Conservation (phyloP, 768 basidiomycete species). For the Boletus sp. region DNA sequence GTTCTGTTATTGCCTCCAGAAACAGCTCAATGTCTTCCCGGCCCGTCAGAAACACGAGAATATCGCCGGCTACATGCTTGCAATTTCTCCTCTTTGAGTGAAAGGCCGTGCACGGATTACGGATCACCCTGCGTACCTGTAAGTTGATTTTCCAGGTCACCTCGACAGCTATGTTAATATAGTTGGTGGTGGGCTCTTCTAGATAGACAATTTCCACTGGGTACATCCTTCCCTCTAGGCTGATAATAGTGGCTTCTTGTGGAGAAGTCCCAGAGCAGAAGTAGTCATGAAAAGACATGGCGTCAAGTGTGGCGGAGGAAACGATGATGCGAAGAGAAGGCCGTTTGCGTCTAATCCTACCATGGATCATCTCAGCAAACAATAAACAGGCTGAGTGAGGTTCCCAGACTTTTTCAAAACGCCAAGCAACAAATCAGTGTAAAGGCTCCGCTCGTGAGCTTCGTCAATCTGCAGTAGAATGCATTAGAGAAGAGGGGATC, state of each 20-base stretch:
- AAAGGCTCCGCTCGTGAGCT: conserved; percentile 94
- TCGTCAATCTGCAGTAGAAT: conserved; percentile 74
- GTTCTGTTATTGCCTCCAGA: conserved; percentile 74
- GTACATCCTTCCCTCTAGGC: conserved; percentile 90
- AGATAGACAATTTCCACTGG: conserved; percentile 94
- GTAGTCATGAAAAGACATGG: conserved; percentile 82
- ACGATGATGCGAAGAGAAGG: conserved; percentile 88
- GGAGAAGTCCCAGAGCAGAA: conserved; percentile 65
- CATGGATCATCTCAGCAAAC: conserved; percentile 1
- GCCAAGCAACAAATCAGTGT: conserved; percentile 90
- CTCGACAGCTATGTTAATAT: conserved; percentile 77
- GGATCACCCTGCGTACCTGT: conserved; percentile 48
- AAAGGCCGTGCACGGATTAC: background rate
- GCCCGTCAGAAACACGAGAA: conserved; percentile 92
- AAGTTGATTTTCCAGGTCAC: conserved; percentile 78
- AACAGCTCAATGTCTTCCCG: conserved; percentile 94
- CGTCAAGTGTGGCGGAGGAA: conserved; percentile 96
- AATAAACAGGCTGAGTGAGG: background rate
- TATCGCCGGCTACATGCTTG: conserved; percentile 81
- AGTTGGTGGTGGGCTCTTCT: conserved; percentile 72
- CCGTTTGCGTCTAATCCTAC: conserved; percentile 86
- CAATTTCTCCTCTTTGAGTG: background rate
- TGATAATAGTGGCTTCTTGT: conserved; percentile 78
- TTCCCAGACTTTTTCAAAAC: conserved; percentile 80
- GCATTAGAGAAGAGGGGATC: background rate